Base-by-base conservation (phyloP, 495 filamentous ascomycete species). In the Melanomma pulvis-pyrius region DNA sequence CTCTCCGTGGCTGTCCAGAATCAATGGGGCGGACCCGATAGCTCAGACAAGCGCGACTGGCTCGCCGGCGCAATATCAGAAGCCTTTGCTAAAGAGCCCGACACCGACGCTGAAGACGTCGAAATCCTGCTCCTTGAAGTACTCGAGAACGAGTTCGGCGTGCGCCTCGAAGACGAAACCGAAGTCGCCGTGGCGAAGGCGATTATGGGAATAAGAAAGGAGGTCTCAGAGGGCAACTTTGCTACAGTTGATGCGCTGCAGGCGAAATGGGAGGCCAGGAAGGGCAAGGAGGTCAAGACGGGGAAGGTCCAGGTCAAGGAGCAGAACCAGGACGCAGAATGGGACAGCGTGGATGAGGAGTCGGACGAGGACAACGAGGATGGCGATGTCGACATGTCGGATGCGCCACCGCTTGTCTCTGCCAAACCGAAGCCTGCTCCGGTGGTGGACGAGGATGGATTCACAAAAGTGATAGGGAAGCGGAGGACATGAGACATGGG, bases 81-180 rank as follows among this genome's bases (percentile, higher is more conserved):
- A 9, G 87, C 97, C 72, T 84, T 97, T 54, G 74, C 76, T 0
- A 82, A 86, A 26, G 76, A 87, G 11, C 85, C 91, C 25, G 90
- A 93, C 61, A 91, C 89, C 29, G 90, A 96, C 68, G 80, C 83
- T n/a, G 85, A 88, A 48, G 92, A 96, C 69, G 76, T 98, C 34
- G 94, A 98, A 78, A 82, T 86, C 47, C 85, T 91, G 13, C 79
- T 98, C 56, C 78, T 96, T 28, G 90, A 97, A 69, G 89, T 93
- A 22, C 93, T 98, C 89, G 85, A 88, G 65, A 96, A 97, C 77
- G 93, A 98, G 77, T 98, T 97, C 74, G 92, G 94, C 53, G 88
- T 93, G 36, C 87, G 88, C 58, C 83, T 98, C 17, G 94, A 98
- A 71, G 93, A 97, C 77, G 93, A 90, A 67, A 92, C 86, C 59